These are phyloP conservation scores for Phytophthora podocarpi DNA, from an alignment of 352 stramenopile species.

Conservation along the genomic window DNA sequence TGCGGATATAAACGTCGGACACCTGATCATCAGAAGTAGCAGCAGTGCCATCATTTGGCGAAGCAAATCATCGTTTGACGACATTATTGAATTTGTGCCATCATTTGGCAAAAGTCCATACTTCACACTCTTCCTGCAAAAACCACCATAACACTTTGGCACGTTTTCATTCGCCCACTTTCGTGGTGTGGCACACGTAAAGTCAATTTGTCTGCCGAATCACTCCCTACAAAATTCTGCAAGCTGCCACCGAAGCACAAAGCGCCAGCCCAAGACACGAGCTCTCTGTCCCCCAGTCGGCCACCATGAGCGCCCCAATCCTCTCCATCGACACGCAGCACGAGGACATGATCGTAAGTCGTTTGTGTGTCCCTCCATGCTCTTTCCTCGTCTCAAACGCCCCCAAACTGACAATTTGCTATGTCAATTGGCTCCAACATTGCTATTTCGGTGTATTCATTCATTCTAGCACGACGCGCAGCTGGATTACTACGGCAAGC, in stretches of 20 bases:
- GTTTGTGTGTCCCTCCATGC: neutral
- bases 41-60: no score
- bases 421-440: neutral
- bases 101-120: no score
- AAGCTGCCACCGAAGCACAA: constrained; percentile 38
- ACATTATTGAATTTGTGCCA: no score
- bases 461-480: constrained; percentile 95
- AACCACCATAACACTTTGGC: neutral
- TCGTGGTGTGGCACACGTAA: no score
- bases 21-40: no score
- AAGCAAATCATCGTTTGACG: no score
- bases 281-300: neutral
- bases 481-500: constrained; percentile 99
- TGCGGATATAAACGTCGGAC: no score
- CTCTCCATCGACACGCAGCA: constrained; percentile 97
- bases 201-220: no score
- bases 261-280: neutral
- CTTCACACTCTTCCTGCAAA: no score
- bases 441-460: constrained; percentile 21
- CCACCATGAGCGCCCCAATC: constrained; percentile 81
- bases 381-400: neutral
- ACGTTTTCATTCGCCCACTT: neutral
- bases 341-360: constrained; percentile 95
- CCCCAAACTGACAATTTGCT: constrained; percentile 11
- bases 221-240: no score